A percentile compares a stretch with the other conserved stretches of the same genome.
phyloP scores from a whole-genome alignment of 1,284 basidiomycete genomes.

The Pseudozyma thailandica region DNA sequence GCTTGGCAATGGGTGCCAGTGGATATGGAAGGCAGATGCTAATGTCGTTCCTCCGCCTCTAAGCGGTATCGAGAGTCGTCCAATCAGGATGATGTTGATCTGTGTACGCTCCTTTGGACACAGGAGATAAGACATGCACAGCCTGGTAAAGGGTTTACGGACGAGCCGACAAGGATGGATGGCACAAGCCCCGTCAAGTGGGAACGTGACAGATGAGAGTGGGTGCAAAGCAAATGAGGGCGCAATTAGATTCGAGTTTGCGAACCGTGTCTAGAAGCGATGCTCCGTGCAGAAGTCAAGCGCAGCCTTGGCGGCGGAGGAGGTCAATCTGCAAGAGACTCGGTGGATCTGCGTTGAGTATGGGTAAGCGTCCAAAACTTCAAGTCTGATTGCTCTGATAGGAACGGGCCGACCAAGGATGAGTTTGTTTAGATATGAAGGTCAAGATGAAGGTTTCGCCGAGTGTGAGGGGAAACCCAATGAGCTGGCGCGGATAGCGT shows the following conservation, averaged over 20 bases:
- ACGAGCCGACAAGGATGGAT: neutral
- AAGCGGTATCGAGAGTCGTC: neutral
- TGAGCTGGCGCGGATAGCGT: neutral
- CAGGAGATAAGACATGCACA: neutral
- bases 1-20: neutral
- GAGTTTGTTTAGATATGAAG: neutral
- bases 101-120: neutral
- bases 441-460: neutral
- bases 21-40: neutral
- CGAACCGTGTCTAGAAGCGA: too few species aligned
- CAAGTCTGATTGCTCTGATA: too few species aligned
- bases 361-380: too few species aligned
- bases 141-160: neutral
- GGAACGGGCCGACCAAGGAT: neutral
- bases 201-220: neutral
- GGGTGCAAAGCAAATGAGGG: neutral
- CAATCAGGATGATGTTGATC: neutral
- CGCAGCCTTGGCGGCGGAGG: too few species aligned
- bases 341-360: too few species aligned
- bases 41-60: neutral
- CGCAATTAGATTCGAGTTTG: too few species aligned
- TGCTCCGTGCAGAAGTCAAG: too few species aligned
- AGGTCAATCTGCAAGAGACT: too few species aligned
- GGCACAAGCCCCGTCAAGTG: neutral
- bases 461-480: neutral